Evolutionary conservation across 2,329 filamentous ascomycete genomes (phyloP).

Genomic region (Colletotrichum lentis): DNA sequence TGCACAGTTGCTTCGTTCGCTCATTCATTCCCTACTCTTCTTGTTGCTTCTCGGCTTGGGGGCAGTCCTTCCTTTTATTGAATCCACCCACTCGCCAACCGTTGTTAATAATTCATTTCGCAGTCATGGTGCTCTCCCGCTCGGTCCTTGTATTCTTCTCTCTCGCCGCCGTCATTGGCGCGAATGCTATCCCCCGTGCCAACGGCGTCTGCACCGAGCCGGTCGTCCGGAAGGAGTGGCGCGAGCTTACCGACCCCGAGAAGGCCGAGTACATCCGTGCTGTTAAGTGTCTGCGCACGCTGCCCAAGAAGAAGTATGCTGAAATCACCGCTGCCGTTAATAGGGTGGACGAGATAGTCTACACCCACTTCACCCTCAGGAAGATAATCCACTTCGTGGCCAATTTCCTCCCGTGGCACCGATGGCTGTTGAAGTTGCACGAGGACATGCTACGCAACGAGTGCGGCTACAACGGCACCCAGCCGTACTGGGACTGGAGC

Average conservation of each 20-base stretch:
- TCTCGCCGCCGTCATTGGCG: constrained; percentile 13
- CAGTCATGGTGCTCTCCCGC: constrained; percentile 10
- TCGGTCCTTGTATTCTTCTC: constrained; percentile 8
- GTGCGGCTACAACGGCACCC: constrained; percentile 46
- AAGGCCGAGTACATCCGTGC: constrained; percentile 39
- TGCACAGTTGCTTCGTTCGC: too few relatives aligned
- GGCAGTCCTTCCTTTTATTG: too few relatives aligned
- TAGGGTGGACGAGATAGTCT: constrained; percentile 38
- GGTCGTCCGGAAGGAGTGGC: constrained; percentile 39
- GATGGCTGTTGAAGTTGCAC: constrained; percentile 45
- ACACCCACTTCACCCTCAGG: constrained; percentile 38
- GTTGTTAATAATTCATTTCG: too few relatives aligned
- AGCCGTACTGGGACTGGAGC: constrained; percentile 48
- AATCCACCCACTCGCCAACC: too few relatives aligned
- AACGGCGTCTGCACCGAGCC: constrained; percentile 34
- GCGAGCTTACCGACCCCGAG: constrained; percentile 36
- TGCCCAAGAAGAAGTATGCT: constrained; percentile 36
- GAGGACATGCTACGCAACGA: constrained; percentile 44
- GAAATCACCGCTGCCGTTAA: constrained; percentile 35
- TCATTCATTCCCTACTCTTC: too few relatives aligned
- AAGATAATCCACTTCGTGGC: constrained; percentile 40
- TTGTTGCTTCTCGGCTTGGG: too few relatives aligned
- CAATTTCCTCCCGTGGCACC: constrained; percentile 50
- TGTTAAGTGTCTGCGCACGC: constrained; percentile 35
- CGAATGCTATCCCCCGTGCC: constrained; percentile 19